These are phyloP conservation scores for Thelonectria discophora DNA, from an alignment of 2,329 filamentous ascomycete genomes.

Conservation along the genomic window DNA sequence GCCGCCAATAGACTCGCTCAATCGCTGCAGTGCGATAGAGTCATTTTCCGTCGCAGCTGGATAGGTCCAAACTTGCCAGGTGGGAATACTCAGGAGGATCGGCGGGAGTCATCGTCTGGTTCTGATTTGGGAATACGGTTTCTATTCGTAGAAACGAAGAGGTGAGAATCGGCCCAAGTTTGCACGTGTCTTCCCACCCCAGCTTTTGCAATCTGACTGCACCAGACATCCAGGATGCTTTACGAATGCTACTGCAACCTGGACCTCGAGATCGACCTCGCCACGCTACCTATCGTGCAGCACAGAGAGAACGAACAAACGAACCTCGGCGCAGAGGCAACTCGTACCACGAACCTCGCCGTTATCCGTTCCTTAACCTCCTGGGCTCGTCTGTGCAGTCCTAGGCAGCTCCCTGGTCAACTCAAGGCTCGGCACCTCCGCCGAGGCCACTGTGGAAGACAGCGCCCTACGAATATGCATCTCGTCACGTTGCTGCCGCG, in stretches of 20 bases:
- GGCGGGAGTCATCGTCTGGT: not conserved
- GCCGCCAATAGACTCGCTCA: not conserved
- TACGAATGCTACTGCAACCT: not conserved
- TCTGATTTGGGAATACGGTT: not conserved
- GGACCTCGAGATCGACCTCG: slow-evolving; percentile 8
- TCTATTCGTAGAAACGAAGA: slow-evolving; percentile 19
- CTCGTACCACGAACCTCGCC: slow-evolving; percentile 15
- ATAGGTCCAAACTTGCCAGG: not conserved
- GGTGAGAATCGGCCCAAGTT: not conserved
- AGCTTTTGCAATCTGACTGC: not conserved
- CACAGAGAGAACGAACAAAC: not conserved
- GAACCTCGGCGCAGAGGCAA: slow-evolving; percentile 4
- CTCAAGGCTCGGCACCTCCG: slow-evolving; percentile 21
- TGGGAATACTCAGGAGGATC: not conserved
- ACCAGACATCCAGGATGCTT: not conserved
- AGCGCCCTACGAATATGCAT: slow-evolving; percentile 9
- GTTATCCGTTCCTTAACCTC: slow-evolving; percentile 20
- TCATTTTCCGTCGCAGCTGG: not conserved
- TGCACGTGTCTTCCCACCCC: not conserved
- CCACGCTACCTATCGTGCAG: slow-evolving; percentile 3
- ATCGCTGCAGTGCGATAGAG: not conserved
- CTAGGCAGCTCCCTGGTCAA: slow-evolving; percentile 8
- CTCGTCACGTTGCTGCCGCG: slow-evolving; percentile 2
- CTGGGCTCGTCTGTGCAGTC: slow-evolving; percentile 14
- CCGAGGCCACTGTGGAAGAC: not conserved